Percentiles rank a stretch among this genome's conserved stretches.
Evolutionary conservation across 768 basidiomycete genomes (phyloP).

Genomic region (Auriscalpium microsporum): DNA sequence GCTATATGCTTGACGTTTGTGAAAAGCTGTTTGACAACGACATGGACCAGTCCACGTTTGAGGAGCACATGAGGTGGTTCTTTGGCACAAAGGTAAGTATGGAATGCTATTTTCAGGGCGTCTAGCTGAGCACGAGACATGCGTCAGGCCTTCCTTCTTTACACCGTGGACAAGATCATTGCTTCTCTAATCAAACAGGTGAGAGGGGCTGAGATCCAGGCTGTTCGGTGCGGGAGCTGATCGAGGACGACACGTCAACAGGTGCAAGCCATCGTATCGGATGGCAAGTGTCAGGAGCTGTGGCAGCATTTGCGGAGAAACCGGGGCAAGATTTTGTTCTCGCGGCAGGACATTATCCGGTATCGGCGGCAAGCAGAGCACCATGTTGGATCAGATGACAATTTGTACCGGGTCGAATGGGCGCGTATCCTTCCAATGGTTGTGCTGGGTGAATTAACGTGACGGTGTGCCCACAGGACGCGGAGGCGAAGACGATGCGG

Average conservation of each 20-base stretch:
- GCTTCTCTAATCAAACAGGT: constrained; percentile 90
- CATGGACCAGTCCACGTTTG: constrained; percentile 84
- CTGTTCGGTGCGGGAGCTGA: not conserved
- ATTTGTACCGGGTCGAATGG: constrained; percentile 75
- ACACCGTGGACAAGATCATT: constrained; percentile 91
- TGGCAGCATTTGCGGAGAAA: constrained; percentile 66
- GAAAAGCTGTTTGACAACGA: constrained; percentile 93
- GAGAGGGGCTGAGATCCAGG: constrained; percentile 16
- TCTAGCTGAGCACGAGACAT: constrained; percentile 23
- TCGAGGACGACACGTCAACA: constrained; percentile 23
- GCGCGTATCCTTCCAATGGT: constrained; percentile 33
- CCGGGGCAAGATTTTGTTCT: constrained; percentile 43
- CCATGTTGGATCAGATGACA: constrained; percentile 66
- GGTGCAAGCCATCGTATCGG: constrained; percentile 82
- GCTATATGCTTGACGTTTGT: constrained; percentile 81
- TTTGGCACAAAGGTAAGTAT: constrained; percentile 70
- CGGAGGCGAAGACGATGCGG: constrained; percentile 43
- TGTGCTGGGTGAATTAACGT: constrained; percentile 2
- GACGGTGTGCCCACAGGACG: constrained; percentile 34
- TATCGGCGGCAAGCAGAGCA: constrained; percentile 77
- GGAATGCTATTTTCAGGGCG: constrained; percentile 12
- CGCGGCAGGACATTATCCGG: constrained; percentile 59
- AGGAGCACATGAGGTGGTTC: constrained; percentile 93
- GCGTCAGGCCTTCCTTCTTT: constrained; percentile 76
- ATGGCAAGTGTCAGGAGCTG: constrained; percentile 81